phyloP scores from a whole-genome alignment of 768 basidiomycete genomes.

The Amyloporia xantha region DNA sequence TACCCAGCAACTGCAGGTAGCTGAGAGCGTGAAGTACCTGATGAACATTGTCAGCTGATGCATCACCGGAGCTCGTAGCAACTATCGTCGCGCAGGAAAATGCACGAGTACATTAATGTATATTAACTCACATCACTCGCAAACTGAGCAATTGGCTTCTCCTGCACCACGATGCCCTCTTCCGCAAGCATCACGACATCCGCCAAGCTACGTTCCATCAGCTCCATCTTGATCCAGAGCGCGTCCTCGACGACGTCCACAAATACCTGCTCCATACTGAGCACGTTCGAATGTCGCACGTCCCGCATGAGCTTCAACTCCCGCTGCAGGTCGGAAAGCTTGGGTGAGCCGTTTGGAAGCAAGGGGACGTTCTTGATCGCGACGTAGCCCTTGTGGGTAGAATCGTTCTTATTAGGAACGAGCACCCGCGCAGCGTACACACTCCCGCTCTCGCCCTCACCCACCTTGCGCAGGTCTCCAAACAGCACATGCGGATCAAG shows the following conservation, averaged over 20 bases:
- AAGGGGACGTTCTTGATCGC: conserved; percentile 74
- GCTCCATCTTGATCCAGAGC: conserved; percentile 85
- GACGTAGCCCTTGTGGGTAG: conserved; percentile 30
- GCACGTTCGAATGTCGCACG: conserved; percentile 53
- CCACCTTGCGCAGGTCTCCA: conserved; percentile 67
- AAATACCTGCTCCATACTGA: conserved; percentile 65
- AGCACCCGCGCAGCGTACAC: conserved; percentile 44
- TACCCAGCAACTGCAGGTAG: conserved; percentile 55
- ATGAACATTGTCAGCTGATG: no score
- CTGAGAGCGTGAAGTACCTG: conserved; percentile 62
- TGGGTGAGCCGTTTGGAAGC: conserved; percentile 48
- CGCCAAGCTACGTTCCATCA: conserved; percentile 84
- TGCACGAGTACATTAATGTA: no score
- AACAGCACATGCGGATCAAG: conserved; percentile 61
- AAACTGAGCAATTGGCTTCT: conserved; percentile 67
- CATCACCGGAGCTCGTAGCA: no score
- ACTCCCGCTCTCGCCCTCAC: conserved; percentile 77
- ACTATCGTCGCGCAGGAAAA: no score
- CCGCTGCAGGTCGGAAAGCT: conserved; percentile 53
- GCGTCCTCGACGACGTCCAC: conserved; percentile 49
- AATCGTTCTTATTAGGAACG: background rate
- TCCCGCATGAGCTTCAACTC: conserved; percentile 57
- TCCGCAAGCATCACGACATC: conserved; percentile 64
- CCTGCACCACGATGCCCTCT: conserved; percentile 57
- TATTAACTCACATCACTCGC: conserved; percentile 59